These are phyloP conservation scores for Hypericum androsaemum DNA, from an alignment of 345 rosid genomes.

Conservation along the genomic window DNA sequence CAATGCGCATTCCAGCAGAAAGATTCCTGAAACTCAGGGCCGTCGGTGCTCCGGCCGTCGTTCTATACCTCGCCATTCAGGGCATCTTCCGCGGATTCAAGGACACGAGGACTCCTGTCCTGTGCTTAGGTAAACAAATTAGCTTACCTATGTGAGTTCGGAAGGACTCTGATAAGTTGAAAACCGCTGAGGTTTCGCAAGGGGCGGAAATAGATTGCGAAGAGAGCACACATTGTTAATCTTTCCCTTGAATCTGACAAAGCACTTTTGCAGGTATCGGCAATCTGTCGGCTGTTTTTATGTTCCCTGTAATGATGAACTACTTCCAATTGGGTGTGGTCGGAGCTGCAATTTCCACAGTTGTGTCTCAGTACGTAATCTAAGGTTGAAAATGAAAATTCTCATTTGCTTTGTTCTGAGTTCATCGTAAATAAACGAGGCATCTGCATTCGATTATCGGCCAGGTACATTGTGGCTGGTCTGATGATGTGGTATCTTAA, in stretches of 20 bases:
- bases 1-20: slow-evolving; percentile 25
- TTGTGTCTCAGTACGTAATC: slow-evolving; percentile 27
- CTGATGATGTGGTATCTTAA: slow-evolving; percentile 32
- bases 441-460: too few species aligned
- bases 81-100: slow-evolving; percentile 33
- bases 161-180: background rate
- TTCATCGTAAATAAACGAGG: too few species aligned
- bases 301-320: slow-evolving; percentile 27
- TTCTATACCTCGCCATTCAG: slow-evolving; percentile 27
- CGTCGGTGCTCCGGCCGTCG: slow-evolving; percentile 33
- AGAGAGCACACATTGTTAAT: too few species aligned
- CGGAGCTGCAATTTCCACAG: slow-evolving; percentile 35
- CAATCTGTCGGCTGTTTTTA: slow-evolving; percentile 24
- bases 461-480: slow-evolving; percentile 25
- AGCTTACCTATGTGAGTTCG: background rate
- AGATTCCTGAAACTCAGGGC: slow-evolving; percentile 24
- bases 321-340: slow-evolving; percentile 21
- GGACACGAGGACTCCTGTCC: slow-evolving; percentile 31
- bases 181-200: too few species aligned
- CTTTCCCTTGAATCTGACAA: too few species aligned
- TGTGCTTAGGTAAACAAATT: slow-evolving; percentile 24
- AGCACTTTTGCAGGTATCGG: slow-evolving; percentile 33
- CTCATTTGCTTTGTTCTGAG: too few species aligned
- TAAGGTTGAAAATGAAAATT: too few species aligned
- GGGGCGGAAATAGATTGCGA: too few species aligned